Evolutionary conservation across 1,284 basidiomycete species (phyloP).

Genomic region (Spongispora temasekensis): DNA sequence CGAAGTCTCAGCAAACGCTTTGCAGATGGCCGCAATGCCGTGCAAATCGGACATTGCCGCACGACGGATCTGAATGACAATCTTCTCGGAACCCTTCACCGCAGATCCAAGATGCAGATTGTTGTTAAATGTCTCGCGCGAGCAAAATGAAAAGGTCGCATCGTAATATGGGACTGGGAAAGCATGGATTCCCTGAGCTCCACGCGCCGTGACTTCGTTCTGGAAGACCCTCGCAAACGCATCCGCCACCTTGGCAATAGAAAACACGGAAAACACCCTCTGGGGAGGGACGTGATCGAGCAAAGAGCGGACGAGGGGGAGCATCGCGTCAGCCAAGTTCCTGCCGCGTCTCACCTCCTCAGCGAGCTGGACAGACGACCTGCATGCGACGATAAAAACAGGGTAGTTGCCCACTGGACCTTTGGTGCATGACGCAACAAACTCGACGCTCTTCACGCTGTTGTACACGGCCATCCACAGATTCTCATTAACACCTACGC

Average conservation of each 20-base stretch:
- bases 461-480: conserved; percentile 53
- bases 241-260: conserved; percentile 47
- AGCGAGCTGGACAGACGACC: conserved; percentile 34
- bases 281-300: conserved; percentile 27
- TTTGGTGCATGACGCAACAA: conserved; percentile 59
- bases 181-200: conserved; percentile 27
- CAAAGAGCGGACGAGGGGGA: conserved; percentile 37
- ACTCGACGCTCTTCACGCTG: conserved; percentile 40
- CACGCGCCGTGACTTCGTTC: conserved; percentile 40
- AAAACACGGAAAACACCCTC: conserved; percentile 75
- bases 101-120: conserved; percentile 22
- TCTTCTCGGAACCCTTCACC: conserved; percentile 10
- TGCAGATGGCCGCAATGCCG: conserved; percentile 50
- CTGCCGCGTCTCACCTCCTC: conserved; percentile 16
- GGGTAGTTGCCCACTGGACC: conserved; percentile 58
- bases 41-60: conserved; percentile 45
- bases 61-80: conserved; percentile 42
- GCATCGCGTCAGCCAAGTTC: conserved; percentile 39
- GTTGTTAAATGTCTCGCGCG: conserved; percentile 40
- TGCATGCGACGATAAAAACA: conserved; percentile 53
- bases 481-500: conserved; percentile 21
- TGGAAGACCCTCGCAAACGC: conserved; percentile 47
- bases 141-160: conserved; percentile 60
- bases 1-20: conserved; percentile 58
- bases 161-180: conserved; percentile 54